Evolutionary conservation across 768 basidiomycete species (phyloP).

Genomic region (Kondoa subrosea): DNA sequence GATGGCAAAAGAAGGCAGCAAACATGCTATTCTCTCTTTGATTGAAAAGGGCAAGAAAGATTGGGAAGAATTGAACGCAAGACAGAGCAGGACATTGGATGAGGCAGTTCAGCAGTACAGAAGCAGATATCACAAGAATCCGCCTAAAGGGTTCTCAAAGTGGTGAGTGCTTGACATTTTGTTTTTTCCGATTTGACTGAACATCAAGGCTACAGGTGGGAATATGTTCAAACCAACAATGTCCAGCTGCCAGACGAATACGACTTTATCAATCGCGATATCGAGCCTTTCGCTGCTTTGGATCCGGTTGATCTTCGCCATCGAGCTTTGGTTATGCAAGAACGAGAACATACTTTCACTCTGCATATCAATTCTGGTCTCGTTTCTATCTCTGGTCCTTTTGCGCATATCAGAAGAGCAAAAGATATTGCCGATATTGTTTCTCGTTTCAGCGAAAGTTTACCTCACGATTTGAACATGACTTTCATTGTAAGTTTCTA

Average conservation of each 20-base stretch:
- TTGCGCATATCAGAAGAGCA: slow-evolving; percentile 23
- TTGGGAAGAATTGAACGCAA: slow-evolving; percentile 42
- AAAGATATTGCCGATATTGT: slow-evolving; percentile 27
- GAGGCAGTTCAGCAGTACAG: slow-evolving; percentile 69
- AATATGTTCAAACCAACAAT: slow-evolving; percentile 52
- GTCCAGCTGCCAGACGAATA: slow-evolving; percentile 81
- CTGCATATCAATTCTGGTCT: slow-evolving; percentile 21
- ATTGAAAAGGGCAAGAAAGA: slow-evolving; percentile 33
- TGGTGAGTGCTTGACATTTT: slow-evolving; percentile 44
- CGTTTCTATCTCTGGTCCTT: slow-evolving; percentile 19
- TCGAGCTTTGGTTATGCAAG: slow-evolving; percentile 25
- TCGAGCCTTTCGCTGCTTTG: slow-evolving; percentile 74
- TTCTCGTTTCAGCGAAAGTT: slow-evolving; percentile 18
- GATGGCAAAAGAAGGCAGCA: slow-evolving; percentile 8
- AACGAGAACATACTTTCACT: slow-evolving; percentile 28
- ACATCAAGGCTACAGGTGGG: slow-evolving; percentile 34
- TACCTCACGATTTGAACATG: slow-evolving; percentile 25
- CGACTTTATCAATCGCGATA: slow-evolving; percentile 38
- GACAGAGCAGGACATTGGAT: slow-evolving; percentile 61
- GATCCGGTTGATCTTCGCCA: slow-evolving; percentile 25
- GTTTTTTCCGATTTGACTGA: background rate
- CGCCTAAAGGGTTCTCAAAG: slow-evolving; percentile 78
- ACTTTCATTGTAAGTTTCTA: slow-evolving; percentile 7
- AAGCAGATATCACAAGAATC: slow-evolving; percentile 53
- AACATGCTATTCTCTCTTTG: slow-evolving; percentile 40